Percentiles rank a stretch among this genome's conserved stretches.
These are phyloP conservation scores for Camelina sativa DNA, from an alignment of 345 rosid species.

Conservation along the genomic window DNA sequence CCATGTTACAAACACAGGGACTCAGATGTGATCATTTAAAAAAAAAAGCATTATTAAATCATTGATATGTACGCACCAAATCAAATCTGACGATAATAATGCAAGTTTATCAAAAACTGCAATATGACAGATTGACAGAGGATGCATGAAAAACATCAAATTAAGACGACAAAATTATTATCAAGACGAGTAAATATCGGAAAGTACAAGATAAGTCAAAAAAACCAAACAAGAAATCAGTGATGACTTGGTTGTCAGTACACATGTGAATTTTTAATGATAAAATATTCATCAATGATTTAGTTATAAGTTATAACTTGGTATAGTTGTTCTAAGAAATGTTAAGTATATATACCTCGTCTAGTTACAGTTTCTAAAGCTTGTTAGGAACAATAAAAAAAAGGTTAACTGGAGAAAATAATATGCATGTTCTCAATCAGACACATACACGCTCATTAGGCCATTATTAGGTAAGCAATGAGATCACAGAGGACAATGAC, in stretches of 20 bases:
- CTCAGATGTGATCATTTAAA: not conserved
- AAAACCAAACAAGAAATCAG: not conserved
- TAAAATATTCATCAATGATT: not conserved
- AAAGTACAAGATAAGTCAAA: not conserved
- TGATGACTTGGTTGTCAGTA: not conserved
- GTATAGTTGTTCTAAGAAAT: not conserved
- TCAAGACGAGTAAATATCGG: not conserved
- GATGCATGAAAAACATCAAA: not conserved
- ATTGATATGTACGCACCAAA: not conserved
- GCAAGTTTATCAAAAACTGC: not conserved
- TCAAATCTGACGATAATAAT: not conserved
- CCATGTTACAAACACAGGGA: not conserved
- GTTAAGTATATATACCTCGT: not conserved
- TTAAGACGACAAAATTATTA: not conserved
- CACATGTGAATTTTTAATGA: not conserved
- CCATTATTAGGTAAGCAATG: constrained; percentile 36
- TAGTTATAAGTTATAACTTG: not conserved
- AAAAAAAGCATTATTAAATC: not conserved
- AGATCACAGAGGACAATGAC: constrained; percentile 27
- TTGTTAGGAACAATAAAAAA: not conserved
- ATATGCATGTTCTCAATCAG: not conserved
- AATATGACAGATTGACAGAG: not conserved
- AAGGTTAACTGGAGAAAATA: not conserved
- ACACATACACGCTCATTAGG: constrained; percentile 16
- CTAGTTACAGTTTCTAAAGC: not conserved